A percentile compares a stretch with the other conserved stretches of the same genome.
Conservation (phyloP, 257 asterid genomes). For the Solanum microdontum region DNA sequence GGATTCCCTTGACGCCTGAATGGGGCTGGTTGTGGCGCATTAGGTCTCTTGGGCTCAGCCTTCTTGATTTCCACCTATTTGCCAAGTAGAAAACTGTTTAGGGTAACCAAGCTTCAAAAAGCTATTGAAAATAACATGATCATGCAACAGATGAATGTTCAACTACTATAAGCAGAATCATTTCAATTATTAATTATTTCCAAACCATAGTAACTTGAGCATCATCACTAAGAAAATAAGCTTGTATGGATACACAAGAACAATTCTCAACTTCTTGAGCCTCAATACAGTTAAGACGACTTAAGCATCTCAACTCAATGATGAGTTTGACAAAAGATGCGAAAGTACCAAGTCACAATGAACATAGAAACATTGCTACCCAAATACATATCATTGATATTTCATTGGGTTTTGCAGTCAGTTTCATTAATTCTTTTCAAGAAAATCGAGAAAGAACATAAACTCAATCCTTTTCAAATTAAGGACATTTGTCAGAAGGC, state of each 20-base stretch:
- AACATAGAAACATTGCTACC: not conserved
- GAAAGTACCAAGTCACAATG: not conserved
- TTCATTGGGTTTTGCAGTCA: not conserved
- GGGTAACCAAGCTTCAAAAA: not conserved
- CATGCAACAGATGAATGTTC: not conserved
- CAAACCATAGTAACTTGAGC: not conserved
- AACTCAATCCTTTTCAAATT: not conserved
- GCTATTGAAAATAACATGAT: not conserved
- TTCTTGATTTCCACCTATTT: constrained; percentile 55
- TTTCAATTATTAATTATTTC: not conserved
- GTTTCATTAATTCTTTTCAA: not conserved
- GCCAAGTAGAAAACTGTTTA: not conserved
- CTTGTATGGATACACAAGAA: not conserved
- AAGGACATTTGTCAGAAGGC: not conserved
- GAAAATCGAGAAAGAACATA: not conserved
- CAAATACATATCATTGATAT: not conserved
- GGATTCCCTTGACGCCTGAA: not conserved
- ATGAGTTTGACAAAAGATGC: not conserved
- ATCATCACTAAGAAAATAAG: not conserved
- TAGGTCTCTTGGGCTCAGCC: constrained; percentile 50
- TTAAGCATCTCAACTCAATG: not conserved
- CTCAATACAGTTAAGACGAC: not conserved
- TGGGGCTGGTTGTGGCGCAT: constrained; percentile 27
- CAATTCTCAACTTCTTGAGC: not conserved
- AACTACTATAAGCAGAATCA: not conserved